Evolutionary conservation across 768 basidiomycete genomes (phyloP).

Genomic region (Lentinula detonsa): DNA sequence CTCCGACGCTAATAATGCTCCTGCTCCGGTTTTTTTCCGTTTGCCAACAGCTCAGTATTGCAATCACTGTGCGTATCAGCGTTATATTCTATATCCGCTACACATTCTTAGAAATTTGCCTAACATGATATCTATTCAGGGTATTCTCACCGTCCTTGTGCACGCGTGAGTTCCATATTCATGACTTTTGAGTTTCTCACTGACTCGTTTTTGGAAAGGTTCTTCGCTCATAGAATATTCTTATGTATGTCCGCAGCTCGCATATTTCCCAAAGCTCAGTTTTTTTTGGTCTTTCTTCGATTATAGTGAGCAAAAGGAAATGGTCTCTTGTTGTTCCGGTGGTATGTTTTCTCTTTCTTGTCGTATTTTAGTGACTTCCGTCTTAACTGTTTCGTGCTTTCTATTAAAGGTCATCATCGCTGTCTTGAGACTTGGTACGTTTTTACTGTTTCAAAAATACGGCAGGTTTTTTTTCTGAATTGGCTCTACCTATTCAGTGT

Average conservation of each 20-base stretch:
- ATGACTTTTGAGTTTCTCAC: background rate
- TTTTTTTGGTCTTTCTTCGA: background rate
- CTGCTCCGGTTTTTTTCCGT: too few relatives aligned
- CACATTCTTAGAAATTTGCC: background rate
- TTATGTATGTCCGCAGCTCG: conserved; percentile 20
- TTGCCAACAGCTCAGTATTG: conserved; percentile 5
- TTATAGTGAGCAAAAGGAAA: conserved; percentile 30
- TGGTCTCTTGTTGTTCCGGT: conserved; percentile 25
- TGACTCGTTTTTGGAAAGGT: conserved; percentile 14
- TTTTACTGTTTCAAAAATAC: background rate
- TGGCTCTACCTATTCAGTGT: conserved; percentile 5
- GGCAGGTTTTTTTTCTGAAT: background rate
- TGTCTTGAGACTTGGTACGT: conserved; percentile 21
- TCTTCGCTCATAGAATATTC: conserved; percentile 33
- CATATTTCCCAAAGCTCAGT: background rate
- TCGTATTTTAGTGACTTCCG: background rate
- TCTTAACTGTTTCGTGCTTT: background rate
- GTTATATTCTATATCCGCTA: background rate
- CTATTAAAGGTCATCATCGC: conserved; percentile 19
- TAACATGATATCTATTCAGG: conserved; percentile 6
- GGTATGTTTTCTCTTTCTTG: conserved; percentile 14
- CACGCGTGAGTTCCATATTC: conserved; percentile 16
- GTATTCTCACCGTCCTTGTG: conserved; percentile 25
- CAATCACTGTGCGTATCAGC: conserved; percentile 2
- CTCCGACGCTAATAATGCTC: background rate